phyloP scores from a whole-genome alignment of 495 filamentous ascomycete genomes.

The Cetradonia linearis region DNA sequence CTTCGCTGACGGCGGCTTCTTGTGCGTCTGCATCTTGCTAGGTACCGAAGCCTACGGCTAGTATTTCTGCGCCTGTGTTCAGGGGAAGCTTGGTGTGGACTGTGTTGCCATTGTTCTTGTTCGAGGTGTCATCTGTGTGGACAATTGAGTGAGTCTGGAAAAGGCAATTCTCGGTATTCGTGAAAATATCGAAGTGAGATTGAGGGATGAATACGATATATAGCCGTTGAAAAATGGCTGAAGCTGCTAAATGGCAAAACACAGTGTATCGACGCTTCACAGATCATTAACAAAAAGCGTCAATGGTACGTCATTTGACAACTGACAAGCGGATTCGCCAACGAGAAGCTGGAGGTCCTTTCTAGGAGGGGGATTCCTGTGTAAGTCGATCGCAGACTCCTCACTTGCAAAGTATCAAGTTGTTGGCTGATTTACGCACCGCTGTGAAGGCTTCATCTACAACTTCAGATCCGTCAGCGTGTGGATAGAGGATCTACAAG shows the following conservation, averaged over 20 bases:
- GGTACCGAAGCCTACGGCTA: constrained; percentile 29
- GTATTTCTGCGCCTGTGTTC: constrained; percentile 43
- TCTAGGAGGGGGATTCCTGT: too few relatives aligned
- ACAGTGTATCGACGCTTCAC: background rate
- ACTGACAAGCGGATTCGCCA: background rate
- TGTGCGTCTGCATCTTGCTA: constrained; percentile 42
- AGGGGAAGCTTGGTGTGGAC: constrained; percentile 35
- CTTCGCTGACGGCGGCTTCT: constrained; percentile 38
- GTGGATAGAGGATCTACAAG: background rate
- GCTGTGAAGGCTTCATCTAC: background rate
- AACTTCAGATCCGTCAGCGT: background rate
- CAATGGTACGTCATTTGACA: constrained; percentile 9
- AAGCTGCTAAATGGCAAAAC: background rate
- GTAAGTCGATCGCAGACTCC: background rate
- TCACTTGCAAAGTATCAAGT: background rate
- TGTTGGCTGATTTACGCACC: background rate
- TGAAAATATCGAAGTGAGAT: constrained; percentile 5
- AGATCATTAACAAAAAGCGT: background rate
- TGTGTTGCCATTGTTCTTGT: constrained; percentile 24
- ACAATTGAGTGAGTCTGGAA: constrained; percentile 21
- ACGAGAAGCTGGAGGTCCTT: background rate
- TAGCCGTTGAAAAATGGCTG: background rate
- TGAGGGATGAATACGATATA: background rate
- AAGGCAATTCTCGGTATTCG: constrained; percentile 11
- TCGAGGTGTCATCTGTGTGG: constrained; percentile 14